Percentiles rank a stretch among this genome's conserved stretches.
phyloP scores from a whole-genome alignment of 1,139 yeast genomes.

The Kurtzmaniella quercitrusa region DNA sequence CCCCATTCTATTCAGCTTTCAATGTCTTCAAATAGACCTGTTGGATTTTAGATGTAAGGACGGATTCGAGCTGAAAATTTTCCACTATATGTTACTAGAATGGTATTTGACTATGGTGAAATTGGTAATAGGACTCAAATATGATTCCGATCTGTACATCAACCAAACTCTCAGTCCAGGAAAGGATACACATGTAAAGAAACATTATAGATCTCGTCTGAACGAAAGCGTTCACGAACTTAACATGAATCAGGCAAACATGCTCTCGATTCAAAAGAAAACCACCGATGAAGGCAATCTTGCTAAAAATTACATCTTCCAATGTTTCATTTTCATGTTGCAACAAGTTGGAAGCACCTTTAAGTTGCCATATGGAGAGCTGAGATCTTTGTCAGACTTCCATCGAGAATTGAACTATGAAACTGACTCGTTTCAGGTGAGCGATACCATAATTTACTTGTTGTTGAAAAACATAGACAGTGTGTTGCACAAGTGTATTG shows the following conservation, averaged over 20 bases:
- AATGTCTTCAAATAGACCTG: conserved; percentile 19
- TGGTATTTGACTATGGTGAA: conserved; percentile 39
- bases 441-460: conserved; percentile 6
- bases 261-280: background rate
- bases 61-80: conserved; percentile 13
- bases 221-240: conserved; percentile 1
- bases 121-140: conserved; percentile 20
- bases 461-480: conserved; percentile 14
- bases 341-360: conserved; percentile 12
- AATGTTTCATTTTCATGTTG: conserved; percentile 23
- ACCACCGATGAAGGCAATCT: conserved; percentile 4
- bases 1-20: conserved; percentile 39
- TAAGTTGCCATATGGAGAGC: conserved; percentile 6
- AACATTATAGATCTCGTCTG: conserved; percentile 2
- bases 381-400: conserved; percentile 3
- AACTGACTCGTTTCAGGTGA: conserved; percentile 4
- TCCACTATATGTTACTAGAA: conserved; percentile 26
- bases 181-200: background rate
- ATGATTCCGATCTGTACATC: conserved; percentile 9
- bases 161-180: background rate
- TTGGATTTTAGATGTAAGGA: conserved; percentile 14
- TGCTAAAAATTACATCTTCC: conserved; percentile 24
- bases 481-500: conserved; percentile 21
- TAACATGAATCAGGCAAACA: background rate
- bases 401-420: conserved; percentile 10